Conservation (phyloP, 2,329 filamentous ascomycete species). For the Talaromyces sp. region DNA sequence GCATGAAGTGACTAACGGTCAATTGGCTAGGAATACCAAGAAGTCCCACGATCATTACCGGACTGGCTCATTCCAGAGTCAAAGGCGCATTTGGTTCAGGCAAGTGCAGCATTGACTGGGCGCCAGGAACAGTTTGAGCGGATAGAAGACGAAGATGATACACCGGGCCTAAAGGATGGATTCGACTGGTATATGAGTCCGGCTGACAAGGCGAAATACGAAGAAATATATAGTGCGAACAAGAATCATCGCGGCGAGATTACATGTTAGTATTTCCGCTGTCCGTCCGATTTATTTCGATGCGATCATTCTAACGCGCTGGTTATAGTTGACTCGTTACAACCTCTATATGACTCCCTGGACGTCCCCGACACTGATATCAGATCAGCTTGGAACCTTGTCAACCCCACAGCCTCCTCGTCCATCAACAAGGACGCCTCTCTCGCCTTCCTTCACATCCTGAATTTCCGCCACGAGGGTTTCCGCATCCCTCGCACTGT, state of each 20-base stretch:
- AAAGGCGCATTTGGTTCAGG: conserved; percentile 86
- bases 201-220: conserved; percentile 85
- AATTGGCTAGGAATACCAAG: conserved; percentile 68
- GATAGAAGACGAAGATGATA: conserved; percentile 74
- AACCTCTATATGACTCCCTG: conserved; percentile 73
- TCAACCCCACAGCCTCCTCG: conserved; percentile 81
- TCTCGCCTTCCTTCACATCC: conserved; percentile 91
- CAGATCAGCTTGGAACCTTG: conserved; percentile 91
- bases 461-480: conserved; percentile 93
- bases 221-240: conserved; percentile 94
- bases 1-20: not conserved
- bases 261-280: conserved; percentile 56
- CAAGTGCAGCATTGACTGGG: conserved; percentile 72
- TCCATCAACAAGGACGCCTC: conserved; percentile 93
- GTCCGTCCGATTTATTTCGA: not conserved
- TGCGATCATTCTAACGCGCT: not conserved
- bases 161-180: conserved; percentile 82
- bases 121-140: conserved; percentile 79
- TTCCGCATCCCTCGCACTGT: conserved; percentile 90
- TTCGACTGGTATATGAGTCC: conserved; percentile 99
- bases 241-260: conserved; percentile 82
- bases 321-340: conserved; percentile 66
- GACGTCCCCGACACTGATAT: conserved; percentile 73
- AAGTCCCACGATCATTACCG: conserved; percentile 80
- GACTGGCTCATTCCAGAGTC: conserved; percentile 98